Percentiles rank a stretch among this genome's conserved stretches.
These are phyloP conservation scores for Rubroboletus pulcherrimus DNA, from an alignment of 768 basidiomycete species.

Conservation along the genomic window DNA sequence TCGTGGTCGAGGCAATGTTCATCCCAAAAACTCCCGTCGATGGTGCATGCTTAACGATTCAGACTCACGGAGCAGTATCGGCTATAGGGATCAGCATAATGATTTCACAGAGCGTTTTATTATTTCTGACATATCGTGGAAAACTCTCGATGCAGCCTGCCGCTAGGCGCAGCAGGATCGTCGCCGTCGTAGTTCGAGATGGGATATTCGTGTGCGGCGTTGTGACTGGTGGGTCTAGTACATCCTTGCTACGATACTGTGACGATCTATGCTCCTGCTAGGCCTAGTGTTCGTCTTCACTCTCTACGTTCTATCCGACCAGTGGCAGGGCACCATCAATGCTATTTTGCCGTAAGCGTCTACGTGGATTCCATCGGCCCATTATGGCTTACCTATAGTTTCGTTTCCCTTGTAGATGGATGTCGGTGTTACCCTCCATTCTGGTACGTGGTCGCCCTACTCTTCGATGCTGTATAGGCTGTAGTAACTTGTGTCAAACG, in stretches of 20 bases:
- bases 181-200: slow-evolving; percentile 13
- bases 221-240: slow-evolving; percentile 9
- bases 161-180: slow-evolving; percentile 13
- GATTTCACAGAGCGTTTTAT: slow-evolving; percentile 12
- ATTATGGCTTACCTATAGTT: not conserved
- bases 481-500: not conserved
- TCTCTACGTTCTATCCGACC: slow-evolving; percentile 1
- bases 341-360: slow-evolving; percentile 17
- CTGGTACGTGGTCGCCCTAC: slow-evolving; percentile 5
- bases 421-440: slow-evolving; percentile 5
- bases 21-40: slow-evolving; percentile 6
- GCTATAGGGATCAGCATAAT: slow-evolving; percentile 2
- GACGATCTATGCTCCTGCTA: not conserved
- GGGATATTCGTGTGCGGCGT: slow-evolving; percentile 10
- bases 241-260: not conserved
- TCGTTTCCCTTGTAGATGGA: slow-evolving; percentile 9
- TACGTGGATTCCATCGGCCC: not conserved
- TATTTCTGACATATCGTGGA: slow-evolving; percentile 16
- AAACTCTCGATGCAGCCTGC: slow-evolving; percentile 4
- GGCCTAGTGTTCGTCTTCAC: not conserved
- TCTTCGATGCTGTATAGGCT: not conserved
- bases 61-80: not conserved
- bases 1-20: not conserved
- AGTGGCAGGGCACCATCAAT: slow-evolving; percentile 9
- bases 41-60: slow-evolving; percentile 6